These are phyloP conservation scores for Penicillium verrucosum DNA, from an alignment of 2,329 filamentous ascomycete species.

Conservation along the genomic window DNA sequence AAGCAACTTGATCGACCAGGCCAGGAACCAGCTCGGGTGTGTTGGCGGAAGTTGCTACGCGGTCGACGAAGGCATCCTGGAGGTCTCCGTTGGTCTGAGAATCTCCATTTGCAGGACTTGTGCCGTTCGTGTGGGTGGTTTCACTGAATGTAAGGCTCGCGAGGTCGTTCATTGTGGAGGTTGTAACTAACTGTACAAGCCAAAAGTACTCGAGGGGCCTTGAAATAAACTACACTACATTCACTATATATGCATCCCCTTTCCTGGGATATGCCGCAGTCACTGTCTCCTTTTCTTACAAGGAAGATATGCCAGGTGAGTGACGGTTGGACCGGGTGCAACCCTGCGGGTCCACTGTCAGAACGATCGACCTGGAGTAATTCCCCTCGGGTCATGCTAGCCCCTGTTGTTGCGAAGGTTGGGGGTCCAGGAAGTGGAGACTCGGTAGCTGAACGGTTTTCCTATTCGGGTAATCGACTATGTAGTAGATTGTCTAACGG, in stretches of 20 bases:
- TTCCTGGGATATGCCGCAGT: not conserved
- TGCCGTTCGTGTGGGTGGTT: not conserved
- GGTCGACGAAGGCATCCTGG: conserved; percentile 10
- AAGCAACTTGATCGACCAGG: conserved; percentile 14
- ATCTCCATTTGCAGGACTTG: not conserved
- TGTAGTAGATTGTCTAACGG: not conserved
- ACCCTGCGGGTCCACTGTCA: not conserved
- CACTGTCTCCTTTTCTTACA: not conserved
- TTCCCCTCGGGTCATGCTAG: not conserved
- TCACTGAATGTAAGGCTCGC: not conserved
- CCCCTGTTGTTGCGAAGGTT: not conserved
- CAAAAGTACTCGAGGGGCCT: not conserved
- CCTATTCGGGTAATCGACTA: not conserved
- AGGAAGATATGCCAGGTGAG: not conserved
- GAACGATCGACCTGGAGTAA: not conserved
- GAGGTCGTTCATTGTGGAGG: not conserved
- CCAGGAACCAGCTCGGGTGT: conserved; percentile 12
- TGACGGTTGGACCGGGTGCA: not conserved
- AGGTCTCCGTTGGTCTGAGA: not conserved
- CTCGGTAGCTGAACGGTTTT: not conserved
- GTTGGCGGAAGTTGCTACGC: conserved; percentile 14
- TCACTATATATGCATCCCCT: not conserved
- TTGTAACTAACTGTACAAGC: too few relatives aligned
- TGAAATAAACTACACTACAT: not conserved
- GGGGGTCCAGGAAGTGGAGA: not conserved